Evolutionary conservation across 495 filamentous ascomycete genomes (phyloP), one percentile per base, ranked within the genome.

Genomic region (Tetracladium marchalianum): DNA sequence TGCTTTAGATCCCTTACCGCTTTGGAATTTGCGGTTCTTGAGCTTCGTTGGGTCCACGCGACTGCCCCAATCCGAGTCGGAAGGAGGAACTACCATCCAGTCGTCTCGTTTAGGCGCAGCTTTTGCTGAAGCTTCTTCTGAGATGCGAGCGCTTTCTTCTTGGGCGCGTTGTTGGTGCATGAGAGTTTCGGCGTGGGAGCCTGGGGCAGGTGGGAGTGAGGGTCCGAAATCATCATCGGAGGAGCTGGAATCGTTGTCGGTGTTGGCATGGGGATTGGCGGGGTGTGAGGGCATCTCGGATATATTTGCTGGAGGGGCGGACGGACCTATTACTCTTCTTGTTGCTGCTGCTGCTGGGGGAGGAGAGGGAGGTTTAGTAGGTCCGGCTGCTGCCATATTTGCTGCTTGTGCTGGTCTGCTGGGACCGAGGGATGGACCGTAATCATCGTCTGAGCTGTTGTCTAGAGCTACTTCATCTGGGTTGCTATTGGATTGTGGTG

Each of bases 31-130:
- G 35, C 90, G 84, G 58, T 76, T 81, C 43, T 81, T 78, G 27
- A 90, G 66, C 49, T 87, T 85, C 2, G 89, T 92, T 1, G 92
- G 88, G 62, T 96, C 90, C 43, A 84, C 78, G 35, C 81, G 80
- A 5, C 75, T 68, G 18, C 75, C 67, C 64, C 73, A 75, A 53
- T 78, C 78, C 27, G 72, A 68, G 19, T 72, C 64, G 4, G 75
- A 76, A 0, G 92, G 92, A 0, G 90, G 92, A 6, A 82, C 76
- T 24, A 90, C 71, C 92, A 98, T 98, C 92, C 92, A 98, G 55
- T 87, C 80, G 66, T 94, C 92, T 44, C 92, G 78, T 48, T 74
- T 70, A 13, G 61, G 62, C 49, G 71, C 73, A 44, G 69, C 65
- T 48, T 74, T 70, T 13, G 61, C 62, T 51, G 71, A 72, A 44